Evolutionary conservation across 768 basidiomycete genomes (phyloP).

Genomic region (Russula sp.): DNA sequence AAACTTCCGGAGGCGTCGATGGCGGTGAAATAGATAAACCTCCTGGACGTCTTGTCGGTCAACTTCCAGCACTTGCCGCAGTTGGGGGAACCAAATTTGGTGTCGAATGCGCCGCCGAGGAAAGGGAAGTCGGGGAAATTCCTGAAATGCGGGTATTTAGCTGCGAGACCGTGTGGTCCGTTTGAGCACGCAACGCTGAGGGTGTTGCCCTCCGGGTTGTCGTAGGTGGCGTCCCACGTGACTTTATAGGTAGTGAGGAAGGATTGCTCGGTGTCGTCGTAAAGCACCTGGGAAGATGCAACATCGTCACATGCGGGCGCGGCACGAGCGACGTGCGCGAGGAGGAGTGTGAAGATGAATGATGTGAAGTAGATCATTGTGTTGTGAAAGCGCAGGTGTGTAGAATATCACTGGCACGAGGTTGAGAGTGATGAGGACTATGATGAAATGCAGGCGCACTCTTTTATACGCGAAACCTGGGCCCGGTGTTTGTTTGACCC

Average conservation of each 20-base stretch:
- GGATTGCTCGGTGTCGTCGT: neutral
- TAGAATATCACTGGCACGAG: neutral
- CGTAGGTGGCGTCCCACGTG: constrained; percentile 40
- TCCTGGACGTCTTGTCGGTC: constrained; percentile 43
- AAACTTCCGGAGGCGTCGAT: constrained; percentile 51
- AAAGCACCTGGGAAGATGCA: neutral
- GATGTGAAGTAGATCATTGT: constrained; percentile 6
- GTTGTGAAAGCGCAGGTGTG: neutral
- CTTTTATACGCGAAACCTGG: constrained; percentile 3
- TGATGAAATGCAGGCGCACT: neutral
- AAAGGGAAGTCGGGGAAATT: constrained; percentile 55
- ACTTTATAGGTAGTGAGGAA: neutral
- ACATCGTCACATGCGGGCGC: neutral
- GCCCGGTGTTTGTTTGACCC: neutral
- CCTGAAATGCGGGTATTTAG: constrained; percentile 48
- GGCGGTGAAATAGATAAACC: constrained; percentile 48
- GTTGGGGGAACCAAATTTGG: constrained; percentile 39
- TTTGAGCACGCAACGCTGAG: constrained; percentile 48
- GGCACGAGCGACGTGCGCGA: neutral
- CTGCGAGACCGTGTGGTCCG: constrained; percentile 35
- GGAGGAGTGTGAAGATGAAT: constrained; percentile 4
- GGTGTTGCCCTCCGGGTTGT: constrained; percentile 42
- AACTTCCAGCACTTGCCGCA: constrained; percentile 64
- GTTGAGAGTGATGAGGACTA: neutral
- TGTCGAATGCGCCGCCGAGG: constrained; percentile 54